Percentiles rank a stretch among this genome's conserved stretches.
These are phyloP conservation scores for Medakamo hakoo DNA, from an alignment of 139 green algal genomes.

Conservation along the genomic window DNA sequence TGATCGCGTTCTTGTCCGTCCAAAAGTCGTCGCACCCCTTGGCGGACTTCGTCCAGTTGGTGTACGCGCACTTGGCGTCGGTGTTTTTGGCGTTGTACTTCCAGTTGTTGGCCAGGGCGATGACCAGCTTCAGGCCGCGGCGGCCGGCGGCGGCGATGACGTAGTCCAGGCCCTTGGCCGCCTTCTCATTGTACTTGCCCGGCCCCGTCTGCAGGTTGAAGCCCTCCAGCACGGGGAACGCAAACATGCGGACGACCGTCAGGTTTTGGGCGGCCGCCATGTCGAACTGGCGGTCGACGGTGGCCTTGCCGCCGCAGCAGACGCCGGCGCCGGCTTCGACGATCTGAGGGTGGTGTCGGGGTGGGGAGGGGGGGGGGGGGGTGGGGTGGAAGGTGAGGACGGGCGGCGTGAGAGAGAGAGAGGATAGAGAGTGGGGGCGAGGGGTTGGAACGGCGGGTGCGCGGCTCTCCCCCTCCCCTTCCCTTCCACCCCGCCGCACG, in stretches of 20 bases:
- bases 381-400: conserved; percentile 2
- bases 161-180: background rate
- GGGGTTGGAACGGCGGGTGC: too few species aligned
- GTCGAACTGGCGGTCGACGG: background rate
- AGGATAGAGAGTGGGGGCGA: too few species aligned
- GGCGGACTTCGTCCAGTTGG: conserved; percentile 10
- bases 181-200: conserved; percentile 3
- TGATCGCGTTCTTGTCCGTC: conserved; percentile 2
- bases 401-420: background rate
- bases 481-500: background rate
- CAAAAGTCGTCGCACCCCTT: conserved; percentile 21
- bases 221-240: conserved; percentile 1
- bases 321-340: background rate
- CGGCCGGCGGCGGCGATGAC: conserved; percentile 19
- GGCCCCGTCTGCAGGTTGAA: conserved; percentile 2
- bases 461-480: too few species aligned
- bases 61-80: conserved; percentile 8
- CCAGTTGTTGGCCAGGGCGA: conserved; percentile 33
- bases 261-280: background rate
- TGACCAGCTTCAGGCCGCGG: conserved; percentile 13
- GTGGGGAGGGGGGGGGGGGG: background rate
- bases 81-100: conserved; percentile 2
- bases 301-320: background rate
- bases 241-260: conserved; percentile 6
- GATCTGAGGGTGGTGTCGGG: background rate